Evolutionary conservation across 2,329 filamentous ascomycete species (phyloP), one percentile per base, ranked within the genome.

Genomic region (Calonectria leucothoes): DNA sequence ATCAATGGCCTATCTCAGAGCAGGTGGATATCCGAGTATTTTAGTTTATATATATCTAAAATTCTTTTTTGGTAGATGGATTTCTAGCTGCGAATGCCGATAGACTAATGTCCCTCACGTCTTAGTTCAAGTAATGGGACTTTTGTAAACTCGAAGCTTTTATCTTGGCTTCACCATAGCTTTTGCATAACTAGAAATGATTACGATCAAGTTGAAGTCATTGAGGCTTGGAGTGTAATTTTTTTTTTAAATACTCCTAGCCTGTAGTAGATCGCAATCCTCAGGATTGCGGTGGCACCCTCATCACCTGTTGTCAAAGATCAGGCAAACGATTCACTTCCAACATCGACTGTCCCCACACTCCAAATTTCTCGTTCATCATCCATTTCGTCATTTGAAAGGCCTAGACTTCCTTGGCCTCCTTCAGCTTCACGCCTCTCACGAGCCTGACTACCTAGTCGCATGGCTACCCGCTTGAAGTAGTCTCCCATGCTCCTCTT

Each of bases 301-400:
- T 35, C n/a, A 23, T 25, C 7, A 12, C 6, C 15, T 12, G 39
- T 45, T 31, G 59, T 20, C 25, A 63, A 25, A 31, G 20, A 64
- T 74, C 25, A 80, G 6, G 75, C 66, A 69, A 80, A 80, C n/a
- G 74, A 57, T 37, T 80, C 79, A 51, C 74, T 74, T 29, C 77
- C 79, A 59, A 79, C 74, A 70, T 98, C 96, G 64, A 98, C 92
- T 85, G 94, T 96, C 7, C 97, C 97, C 64, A 99, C 94, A 83
- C 94, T 97, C 96, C 95, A 98, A 75, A 99, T 93, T 87, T 99
- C 97, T 84, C 92, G 93, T 87, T 98, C 95, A 85, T 99, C 97
- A 82, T 99, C 97, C 37, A 92, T 87, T 86, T 99, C 97, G 84
- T 99, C 97, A 82, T 94, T 95, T 39, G 93, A 94, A 80, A 99